Evolutionary conservation across 768 basidiomycete species (phyloP).

Genomic region (Russula olivacea): DNA sequence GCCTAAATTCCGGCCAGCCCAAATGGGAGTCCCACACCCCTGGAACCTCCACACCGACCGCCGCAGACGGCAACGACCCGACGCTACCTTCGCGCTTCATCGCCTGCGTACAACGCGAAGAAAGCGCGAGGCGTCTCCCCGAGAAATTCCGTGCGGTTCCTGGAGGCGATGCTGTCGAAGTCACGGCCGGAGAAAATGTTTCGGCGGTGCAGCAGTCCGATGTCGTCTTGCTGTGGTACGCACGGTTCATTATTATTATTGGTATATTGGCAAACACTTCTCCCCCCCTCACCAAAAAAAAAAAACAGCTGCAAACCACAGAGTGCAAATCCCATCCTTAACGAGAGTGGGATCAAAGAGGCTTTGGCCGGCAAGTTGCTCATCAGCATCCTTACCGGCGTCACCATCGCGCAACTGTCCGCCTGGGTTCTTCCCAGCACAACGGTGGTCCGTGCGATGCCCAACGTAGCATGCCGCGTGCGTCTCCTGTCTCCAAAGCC

Average conservation of each 20-base stretch:
- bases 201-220: constrained; percentile 66
- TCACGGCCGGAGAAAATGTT: constrained; percentile 66
- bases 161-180: constrained; percentile 59
- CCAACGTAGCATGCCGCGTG: constrained; percentile 95
- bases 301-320: constrained; percentile 85
- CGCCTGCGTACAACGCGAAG: constrained; percentile 78
- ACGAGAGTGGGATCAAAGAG: constrained; percentile 67
- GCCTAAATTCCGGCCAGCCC: constrained; percentile 26
- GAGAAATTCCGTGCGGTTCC: constrained; percentile 55
- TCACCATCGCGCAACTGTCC: constrained; percentile 76
- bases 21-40: constrained; percentile 70
- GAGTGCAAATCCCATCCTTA: constrained; percentile 67
- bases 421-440: constrained; percentile 72
- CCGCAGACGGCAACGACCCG: constrained; percentile 47
- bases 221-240: constrained; percentile 85
- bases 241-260: neutral
- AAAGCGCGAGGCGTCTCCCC: constrained; percentile 63
- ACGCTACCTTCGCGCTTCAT: constrained; percentile 74
- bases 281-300: neutral
- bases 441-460: constrained; percentile 92
- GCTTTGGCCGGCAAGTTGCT: constrained; percentile 87
- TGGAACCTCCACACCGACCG: constrained; percentile 63
- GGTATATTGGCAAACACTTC: neutral
- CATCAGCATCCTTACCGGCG: constrained; percentile 96
- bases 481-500: constrained; percentile 24